Evolutionary conservation across 2,329 filamentous ascomycete species (phyloP).

Genomic region (Aspergillus thermomutatus): DNA sequence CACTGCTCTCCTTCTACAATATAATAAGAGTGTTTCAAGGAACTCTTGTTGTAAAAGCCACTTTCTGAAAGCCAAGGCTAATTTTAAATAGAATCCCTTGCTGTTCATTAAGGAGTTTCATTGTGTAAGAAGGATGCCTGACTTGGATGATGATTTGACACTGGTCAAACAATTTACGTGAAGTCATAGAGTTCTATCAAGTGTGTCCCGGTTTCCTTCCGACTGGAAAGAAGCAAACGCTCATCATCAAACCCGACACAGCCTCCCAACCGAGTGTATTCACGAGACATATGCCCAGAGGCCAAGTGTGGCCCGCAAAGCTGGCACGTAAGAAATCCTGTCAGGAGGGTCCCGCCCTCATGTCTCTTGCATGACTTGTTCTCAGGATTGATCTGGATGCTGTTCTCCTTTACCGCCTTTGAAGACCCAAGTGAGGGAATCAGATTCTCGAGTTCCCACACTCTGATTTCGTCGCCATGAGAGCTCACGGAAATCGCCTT

Average conservation of each 20-base stretch:
- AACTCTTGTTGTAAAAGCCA: background rate
- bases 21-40: background rate
- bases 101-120: background rate
- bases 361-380: conserved; percentile 14
- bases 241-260: conserved; percentile 91
- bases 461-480: conserved; percentile 72
- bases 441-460: conserved; percentile 85
- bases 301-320: conserved; percentile 17
- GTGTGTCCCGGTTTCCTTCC: conserved; percentile 65
- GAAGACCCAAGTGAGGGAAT: conserved; percentile 47
- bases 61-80: background rate
- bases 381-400: conserved; percentile 52
- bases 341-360: conserved; percentile 1
- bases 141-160: background rate
- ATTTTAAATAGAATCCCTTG: background rate
- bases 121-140: background rate
- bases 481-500: conserved; percentile 87
- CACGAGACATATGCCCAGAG: conserved; percentile 34
- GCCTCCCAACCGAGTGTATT: conserved; percentile 47
- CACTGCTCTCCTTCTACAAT: background rate
- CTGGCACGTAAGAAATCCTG: conserved; percentile 14
- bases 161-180: conserved; percentile 47
- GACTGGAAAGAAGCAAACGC: conserved; percentile 81
- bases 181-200: conserved; percentile 85
- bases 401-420: conserved; percentile 47